Percentiles rank a stretch among this genome's conserved stretches.
Conservation (phyloP, 805 yeast species). For the Myxozyma melibiosi region DNA sequence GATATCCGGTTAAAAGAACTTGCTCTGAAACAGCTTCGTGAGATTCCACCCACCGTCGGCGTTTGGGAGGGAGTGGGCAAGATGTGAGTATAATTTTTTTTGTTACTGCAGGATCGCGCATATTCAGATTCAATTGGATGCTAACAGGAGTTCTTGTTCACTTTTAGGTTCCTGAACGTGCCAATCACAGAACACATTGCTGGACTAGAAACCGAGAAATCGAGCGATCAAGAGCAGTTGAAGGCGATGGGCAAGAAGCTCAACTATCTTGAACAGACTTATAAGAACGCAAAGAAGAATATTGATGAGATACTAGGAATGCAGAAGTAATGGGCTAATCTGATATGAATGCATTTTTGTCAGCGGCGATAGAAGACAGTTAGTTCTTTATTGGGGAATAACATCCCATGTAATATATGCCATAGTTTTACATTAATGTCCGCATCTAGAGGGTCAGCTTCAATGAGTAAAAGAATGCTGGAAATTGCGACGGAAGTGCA, state of each 20-base stretch:
- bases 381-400: too few species aligned
- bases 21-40: constrained; percentile 24
- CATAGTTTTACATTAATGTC: too few species aligned
- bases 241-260: constrained; percentile 29
- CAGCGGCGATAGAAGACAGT: too few species aligned
- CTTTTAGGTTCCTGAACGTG: constrained; percentile 28
- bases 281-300: constrained; percentile 30
- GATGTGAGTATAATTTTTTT: constrained; percentile 14
- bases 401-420: too few species aligned
- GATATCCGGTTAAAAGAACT: constrained; percentile 26
- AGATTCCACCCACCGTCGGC: constrained; percentile 28
- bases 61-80: constrained; percentile 35
- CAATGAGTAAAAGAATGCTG: too few species aligned
- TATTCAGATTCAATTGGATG: background rate
- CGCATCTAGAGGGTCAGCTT: too few species aligned
- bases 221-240: constrained; percentile 26
- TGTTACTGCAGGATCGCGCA: background rate
- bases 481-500: too few species aligned
- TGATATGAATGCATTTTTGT: too few species aligned
- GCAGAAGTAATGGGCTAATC: too few species aligned
- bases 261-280: constrained; percentile 27
- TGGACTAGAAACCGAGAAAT: constrained; percentile 22
- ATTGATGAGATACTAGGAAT: constrained; percentile 30
- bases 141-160: background rate
- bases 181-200: constrained; percentile 26